Percentiles rank a stretch among this genome's conserved stretches.
Evolutionary conservation across 768 basidiomycete species (phyloP).

Genomic region (Tylopilus cervinicoccineus): DNA sequence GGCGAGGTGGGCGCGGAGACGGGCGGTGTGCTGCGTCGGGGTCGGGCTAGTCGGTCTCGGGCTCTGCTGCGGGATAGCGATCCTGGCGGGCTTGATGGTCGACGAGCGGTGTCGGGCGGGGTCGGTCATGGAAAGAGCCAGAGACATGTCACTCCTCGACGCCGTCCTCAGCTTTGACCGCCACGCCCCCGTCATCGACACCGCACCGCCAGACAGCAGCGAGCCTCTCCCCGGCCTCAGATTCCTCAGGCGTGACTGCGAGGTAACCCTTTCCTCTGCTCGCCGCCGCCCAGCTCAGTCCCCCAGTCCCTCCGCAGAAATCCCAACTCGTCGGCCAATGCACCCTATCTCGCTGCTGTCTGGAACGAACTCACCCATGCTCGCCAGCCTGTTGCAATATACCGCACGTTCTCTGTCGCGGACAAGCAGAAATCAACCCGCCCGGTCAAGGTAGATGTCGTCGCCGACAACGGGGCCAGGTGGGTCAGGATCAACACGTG

Average conservation of each 20-base stretch:
- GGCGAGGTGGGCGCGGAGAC: conserved; percentile 53
- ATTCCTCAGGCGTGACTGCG: conserved; percentile 39
- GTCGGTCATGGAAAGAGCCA: conserved; percentile 1
- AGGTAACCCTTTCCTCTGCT: conserved; percentile 22
- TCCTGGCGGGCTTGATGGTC: not conserved
- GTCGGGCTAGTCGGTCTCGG: not conserved
- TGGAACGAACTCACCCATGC: conserved; percentile 76
- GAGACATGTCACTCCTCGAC: not conserved
- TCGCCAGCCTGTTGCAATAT: conserved; percentile 54
- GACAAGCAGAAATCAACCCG: not conserved
- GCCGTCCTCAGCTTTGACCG: conserved; percentile 17
- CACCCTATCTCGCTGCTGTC: conserved; percentile 74
- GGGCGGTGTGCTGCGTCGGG: not conserved
- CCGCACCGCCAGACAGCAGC: not conserved
- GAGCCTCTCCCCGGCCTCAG: conserved; percentile 38
- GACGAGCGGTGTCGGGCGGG: conserved; percentile 1
- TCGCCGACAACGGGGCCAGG: conserved; percentile 64
- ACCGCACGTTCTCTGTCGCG: conserved; percentile 42
- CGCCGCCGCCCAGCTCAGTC: conserved; percentile 8
- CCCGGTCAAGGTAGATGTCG: conserved; percentile 72
- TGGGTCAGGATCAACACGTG: conserved; percentile 92
- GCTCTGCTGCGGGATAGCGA: not conserved
- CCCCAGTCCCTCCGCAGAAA: conserved; percentile 58
- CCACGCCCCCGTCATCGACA: conserved; percentile 33
- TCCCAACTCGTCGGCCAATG: conserved; percentile 54